phyloP scores from a whole-genome alignment of 2,329 filamentous ascomycete genomes.

The Penicillium thymicola region DNA sequence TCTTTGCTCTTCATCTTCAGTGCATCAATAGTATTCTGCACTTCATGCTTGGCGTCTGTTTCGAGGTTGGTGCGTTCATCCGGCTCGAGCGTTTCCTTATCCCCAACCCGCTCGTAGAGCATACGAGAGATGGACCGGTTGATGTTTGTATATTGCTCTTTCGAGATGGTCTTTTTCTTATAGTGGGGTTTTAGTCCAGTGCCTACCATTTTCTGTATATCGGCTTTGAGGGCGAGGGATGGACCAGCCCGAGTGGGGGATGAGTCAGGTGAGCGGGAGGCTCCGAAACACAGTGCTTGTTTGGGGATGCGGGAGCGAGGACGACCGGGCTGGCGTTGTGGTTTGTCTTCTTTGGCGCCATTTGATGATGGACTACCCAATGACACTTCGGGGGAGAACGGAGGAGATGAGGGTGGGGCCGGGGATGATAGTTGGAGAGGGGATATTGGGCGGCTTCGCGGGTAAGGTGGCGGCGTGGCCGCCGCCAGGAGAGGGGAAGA shows the following conservation, averaged over 20 bases:
- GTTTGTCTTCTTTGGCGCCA: conserved; percentile 4
- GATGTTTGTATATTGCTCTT: conserved; percentile 88
- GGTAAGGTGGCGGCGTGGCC: conserved; percentile 38
- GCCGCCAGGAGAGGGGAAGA: conserved; percentile 41
- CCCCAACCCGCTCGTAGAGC: conserved; percentile 69
- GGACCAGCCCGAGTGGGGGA: conserved; percentile 67
- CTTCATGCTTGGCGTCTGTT: conserved; percentile 72
- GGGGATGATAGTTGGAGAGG: conserved; percentile 37
- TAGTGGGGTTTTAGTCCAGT: conserved; percentile 78
- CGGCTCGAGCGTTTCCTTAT: conserved; percentile 59
- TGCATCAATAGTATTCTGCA: conserved; percentile 64
- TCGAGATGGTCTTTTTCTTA: conserved; percentile 71
- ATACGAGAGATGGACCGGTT: conserved; percentile 85
- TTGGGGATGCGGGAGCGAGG: conserved; percentile 27
- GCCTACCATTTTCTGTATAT: conserved; percentile 84
- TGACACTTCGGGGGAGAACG: conserved; percentile 69
- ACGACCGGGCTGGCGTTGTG: conserved; percentile 13
- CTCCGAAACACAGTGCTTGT: conserved; percentile 17
- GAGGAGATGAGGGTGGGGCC: conserved; percentile 29
- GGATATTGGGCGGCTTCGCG: conserved; percentile 34
- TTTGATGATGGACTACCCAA: conserved; percentile 49
- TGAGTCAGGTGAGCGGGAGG: conserved; percentile 54
- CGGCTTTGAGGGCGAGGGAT: conserved; percentile 79
- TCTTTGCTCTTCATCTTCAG: conserved; percentile 25
- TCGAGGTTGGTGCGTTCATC: conserved; percentile 69